Evolutionary conservation across 768 basidiomycete species (phyloP).

Genomic region (Mycena latifolia): DNA sequence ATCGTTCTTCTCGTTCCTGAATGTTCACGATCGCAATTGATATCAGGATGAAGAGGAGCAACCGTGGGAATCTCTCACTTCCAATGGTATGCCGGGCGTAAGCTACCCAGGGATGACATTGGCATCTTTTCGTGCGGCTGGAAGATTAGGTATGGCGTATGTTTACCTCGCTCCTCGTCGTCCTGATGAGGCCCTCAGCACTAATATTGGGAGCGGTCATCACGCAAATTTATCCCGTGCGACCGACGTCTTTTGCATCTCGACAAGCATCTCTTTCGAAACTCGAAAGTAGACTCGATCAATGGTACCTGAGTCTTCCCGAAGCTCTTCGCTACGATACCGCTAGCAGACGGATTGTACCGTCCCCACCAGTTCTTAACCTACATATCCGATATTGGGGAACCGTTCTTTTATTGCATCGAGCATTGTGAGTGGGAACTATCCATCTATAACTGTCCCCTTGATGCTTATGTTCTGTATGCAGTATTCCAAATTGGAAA

Average conservation of each 20-base stretch:
- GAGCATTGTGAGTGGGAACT: slow-evolving; percentile 76
- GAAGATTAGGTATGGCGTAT: slow-evolving; percentile 66
- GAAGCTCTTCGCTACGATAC: slow-evolving; percentile 72
- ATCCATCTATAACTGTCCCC: not conserved
- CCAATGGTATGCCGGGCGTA: slow-evolving; percentile 43
- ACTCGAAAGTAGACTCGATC: slow-evolving; percentile 77
- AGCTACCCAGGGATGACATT: slow-evolving; percentile 22
- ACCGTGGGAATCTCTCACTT: slow-evolving; percentile 63
- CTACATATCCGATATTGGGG: slow-evolving; percentile 85
- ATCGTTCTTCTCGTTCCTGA: slow-evolving; percentile 8
- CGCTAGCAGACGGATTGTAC: slow-evolving; percentile 62
- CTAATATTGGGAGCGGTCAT: slow-evolving; percentile 77
- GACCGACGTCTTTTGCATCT: slow-evolving; percentile 56
- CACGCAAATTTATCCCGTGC: slow-evolving; percentile 78
- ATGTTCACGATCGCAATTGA: slow-evolving; percentile 17
- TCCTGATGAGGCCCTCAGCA: slow-evolving; percentile 51
- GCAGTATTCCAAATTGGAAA: slow-evolving; percentile 80
- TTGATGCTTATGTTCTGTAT: slow-evolving; percentile 24
- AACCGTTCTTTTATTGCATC: slow-evolving; percentile 77
- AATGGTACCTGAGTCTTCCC: slow-evolving; percentile 80
- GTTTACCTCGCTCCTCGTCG: slow-evolving; percentile 9
- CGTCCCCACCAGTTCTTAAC: slow-evolving; percentile 75
- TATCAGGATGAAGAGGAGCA: slow-evolving; percentile 70
- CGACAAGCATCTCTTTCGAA: slow-evolving; percentile 63
- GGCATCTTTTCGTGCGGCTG: slow-evolving; percentile 51